Base-by-base conservation (phyloP, 148 eudicot genomes). In the Camellia granthamiana region DNA sequence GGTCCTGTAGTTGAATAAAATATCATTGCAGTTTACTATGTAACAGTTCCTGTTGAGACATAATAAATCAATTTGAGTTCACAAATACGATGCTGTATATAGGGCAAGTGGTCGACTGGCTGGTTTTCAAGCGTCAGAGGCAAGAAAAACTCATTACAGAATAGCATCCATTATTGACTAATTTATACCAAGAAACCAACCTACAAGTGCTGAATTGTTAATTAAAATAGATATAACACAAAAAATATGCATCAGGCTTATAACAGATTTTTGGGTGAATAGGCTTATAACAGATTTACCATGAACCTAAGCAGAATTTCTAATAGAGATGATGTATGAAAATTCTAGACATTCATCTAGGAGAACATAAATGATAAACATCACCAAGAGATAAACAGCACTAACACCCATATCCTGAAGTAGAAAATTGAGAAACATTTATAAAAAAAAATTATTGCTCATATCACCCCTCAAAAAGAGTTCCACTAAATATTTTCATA, bases 361-460 rank as follows among this genome's bases (percentile, higher is more conserved):
- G 58, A 49, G 21, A 56, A 10, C 1, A 49, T 54, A 54, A 72
- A 52, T 15, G 5, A 3, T 23, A 54, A 51, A 12, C n/a, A 13
- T 54, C 61, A 23, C 76, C 10, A 72, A 30, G 21, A 72, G 60
- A 72, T 52, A 11, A 72, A 51, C 75, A 72, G 56, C 9, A n/a
- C 16, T 52, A 72, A 41, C 14, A 6, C 3, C 60, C 61, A 52
- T 18, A 6, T 52, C 14, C 16, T 19, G 5, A 9, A 12, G 10
- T 60, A 18, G 5, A 4, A 60, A 60, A 60, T 4, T 30, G 38
- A 30, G 38, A 30, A 30, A 60, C 9, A 0, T 15, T 60, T 18
- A 16, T 4, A 51, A 10, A 4, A 4, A 51, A 14, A 72, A 72
- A 15, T 49, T 9, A 72, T n/a, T 51, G 18, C 11, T 30, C 58